Evolutionary conservation across 2,329 filamentous ascomycete species (phyloP).

Genomic region (Cylindrodendrum hubeiense): DNA sequence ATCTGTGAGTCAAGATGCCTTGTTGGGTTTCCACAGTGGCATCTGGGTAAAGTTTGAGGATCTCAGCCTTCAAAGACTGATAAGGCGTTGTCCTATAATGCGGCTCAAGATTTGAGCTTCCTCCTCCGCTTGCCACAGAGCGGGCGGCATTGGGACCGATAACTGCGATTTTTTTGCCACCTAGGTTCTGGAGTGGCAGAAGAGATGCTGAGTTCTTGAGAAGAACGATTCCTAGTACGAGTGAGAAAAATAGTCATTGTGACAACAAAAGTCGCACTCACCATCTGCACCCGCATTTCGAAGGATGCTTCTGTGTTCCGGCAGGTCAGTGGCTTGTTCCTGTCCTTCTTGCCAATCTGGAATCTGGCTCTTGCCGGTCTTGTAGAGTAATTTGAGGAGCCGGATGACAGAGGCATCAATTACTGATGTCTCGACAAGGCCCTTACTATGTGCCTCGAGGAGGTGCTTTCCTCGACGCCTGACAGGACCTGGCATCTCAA

Average conservation of each 20-base stretch:
- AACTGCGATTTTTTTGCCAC: slow-evolving; percentile 9
- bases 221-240: slow-evolving; percentile 23
- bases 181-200: slow-evolving; percentile 12
- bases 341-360: slow-evolving; percentile 26
- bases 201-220: slow-evolving; percentile 20
- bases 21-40: slow-evolving; percentile 16
- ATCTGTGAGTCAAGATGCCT: slow-evolving; percentile 30
- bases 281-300: slow-evolving; percentile 29
- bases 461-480: slow-evolving; percentile 27
- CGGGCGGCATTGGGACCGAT: slow-evolving; percentile 29
- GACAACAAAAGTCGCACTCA: neutral
- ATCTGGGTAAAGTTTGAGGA: slow-evolving; percentile 10
- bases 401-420: slow-evolving; percentile 25
- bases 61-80: slow-evolving; percentile 15
- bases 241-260: neutral
- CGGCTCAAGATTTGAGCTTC: slow-evolving; percentile 29
- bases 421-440: slow-evolving; percentile 17
- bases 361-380: slow-evolving; percentile 20
- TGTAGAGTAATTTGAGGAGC: slow-evolving; percentile 23
- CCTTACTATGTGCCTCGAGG: slow-evolving; percentile 19
- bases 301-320: slow-evolving; percentile 24
- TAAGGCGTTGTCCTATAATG: slow-evolving; percentile 30
- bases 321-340: slow-evolving; percentile 28
- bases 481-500: slow-evolving; percentile 33
- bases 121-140: slow-evolving; percentile 25